Evolutionary conservation across 2,329 filamentous ascomycete genomes (phyloP).

Genomic region (Calonectria ilicicola): DNA sequence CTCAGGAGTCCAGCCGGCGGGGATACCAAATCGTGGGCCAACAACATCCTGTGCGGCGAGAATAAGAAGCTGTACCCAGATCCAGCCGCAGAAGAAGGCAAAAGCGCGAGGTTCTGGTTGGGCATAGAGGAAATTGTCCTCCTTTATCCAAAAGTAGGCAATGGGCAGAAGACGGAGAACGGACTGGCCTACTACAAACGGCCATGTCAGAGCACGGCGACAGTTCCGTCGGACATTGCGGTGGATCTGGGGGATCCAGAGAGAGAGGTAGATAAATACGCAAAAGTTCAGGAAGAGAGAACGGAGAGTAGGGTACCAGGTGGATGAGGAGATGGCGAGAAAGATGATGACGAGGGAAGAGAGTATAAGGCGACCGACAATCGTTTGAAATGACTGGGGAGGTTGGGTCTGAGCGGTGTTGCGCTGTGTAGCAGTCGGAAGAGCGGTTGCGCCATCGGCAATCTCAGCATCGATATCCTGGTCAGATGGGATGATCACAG

Average conservation of each 20-base stretch:
- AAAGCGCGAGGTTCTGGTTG: slow-evolving; percentile 76
- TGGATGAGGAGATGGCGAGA: slow-evolving; percentile 68
- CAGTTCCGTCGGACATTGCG: slow-evolving; percentile 93
- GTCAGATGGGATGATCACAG: slow-evolving; percentile 72
- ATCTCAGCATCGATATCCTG: slow-evolving; percentile 74
- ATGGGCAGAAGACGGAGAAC: slow-evolving; percentile 82
- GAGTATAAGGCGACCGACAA: slow-evolving; percentile 70
- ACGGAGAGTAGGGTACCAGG: slow-evolving; percentile 69
- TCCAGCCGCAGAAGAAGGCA: slow-evolving; percentile 73
- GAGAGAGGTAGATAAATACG: slow-evolving; percentile 82
- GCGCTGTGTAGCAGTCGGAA: slow-evolving; percentile 45
- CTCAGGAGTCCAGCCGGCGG: slow-evolving; percentile 74
- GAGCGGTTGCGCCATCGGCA: slow-evolving; percentile 54
- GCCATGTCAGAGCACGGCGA: slow-evolving; percentile 90
- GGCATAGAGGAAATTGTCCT: slow-evolving; percentile 85
- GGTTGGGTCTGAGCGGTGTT: slow-evolving; percentile 41
- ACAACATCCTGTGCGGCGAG: slow-evolving; percentile 87
- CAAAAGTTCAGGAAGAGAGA: slow-evolving; percentile 72
- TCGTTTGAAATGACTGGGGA: slow-evolving; percentile 62
- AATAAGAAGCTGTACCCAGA: slow-evolving; percentile 86
- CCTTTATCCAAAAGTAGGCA: slow-evolving; percentile 84
- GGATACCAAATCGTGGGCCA: slow-evolving; percentile 88
- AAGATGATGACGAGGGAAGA: slow-evolving; percentile 67
- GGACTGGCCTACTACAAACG: slow-evolving; percentile 88
- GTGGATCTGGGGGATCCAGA: slow-evolving; percentile 93